Base-by-base conservation (phyloP, 805 yeast genomes). In the Saturnispora serradocipensis region DNA sequence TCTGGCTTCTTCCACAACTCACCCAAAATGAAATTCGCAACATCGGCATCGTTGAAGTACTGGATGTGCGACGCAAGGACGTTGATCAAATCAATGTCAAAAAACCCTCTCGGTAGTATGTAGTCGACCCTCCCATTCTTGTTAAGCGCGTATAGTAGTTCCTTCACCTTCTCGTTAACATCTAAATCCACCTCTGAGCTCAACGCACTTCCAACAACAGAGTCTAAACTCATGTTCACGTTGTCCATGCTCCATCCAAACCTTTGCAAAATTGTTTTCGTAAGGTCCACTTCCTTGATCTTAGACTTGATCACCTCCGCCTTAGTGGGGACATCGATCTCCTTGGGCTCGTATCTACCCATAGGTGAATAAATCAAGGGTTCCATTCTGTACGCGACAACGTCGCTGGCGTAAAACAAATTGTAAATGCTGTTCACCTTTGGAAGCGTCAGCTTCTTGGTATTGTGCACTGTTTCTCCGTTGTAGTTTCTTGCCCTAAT, bases 391-490 rank as follows among this genome's bases (percentile, higher is more conserved):
- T 90, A 88, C 0, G 91, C 90, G 40, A 93, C 83, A 0, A 97
- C 96, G 62, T 91, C 99, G 57, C 95, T 84, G 0, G 91, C 87
- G 59, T 91, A 95, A 69, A 86, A 88, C 5, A 93, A 68, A 62
- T 91, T 91, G 69, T 85, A 93, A 43, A 86, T 65, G 59, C 86
- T 85, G 2, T 72, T 67, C 56, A 85, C 82, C 32, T 74, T 75
- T 3, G 93, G 88, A 3, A 76, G 66, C 8, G 70, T 65, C 3
- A 59, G 52, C 20, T 49, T 46, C 5, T 51, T 45, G 9, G 58
- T 59, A 25, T 54, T 8, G 9, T 44, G 42, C 42, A 54, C 57
- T 1, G 27, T 46, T 8, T 27, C 48, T 18, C 38, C 20, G 11
- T 8, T 35, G 18, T 49, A 20, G 10, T 53, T 53, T 28, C 80